Base-by-base conservation (phyloP, 2,329 filamentous ascomycete genomes). In the Penicillium crustosum region DNA sequence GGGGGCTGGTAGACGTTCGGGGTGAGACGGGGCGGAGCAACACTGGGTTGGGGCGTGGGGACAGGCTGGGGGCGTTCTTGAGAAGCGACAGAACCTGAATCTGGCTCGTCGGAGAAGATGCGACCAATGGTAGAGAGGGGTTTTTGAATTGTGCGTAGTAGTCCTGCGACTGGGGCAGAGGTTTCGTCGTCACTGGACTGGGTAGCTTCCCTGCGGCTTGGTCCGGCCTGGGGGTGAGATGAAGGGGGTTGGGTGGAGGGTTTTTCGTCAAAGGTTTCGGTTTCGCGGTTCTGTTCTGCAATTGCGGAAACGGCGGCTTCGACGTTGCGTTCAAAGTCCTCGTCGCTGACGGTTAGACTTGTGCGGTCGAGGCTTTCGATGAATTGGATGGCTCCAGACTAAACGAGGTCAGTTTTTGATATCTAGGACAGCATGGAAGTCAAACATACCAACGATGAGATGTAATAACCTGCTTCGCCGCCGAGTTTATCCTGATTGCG, bases 401-500 rank as follows among this genome's bases (percentile, higher is more conserved):
- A 54, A 10, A n/a, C 27, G 6, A 36, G 51, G 55, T 57, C 42
- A 44, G 38, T 57, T 55, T 56, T 60, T 36, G 13, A 8, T 13
- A 19, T 33, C 8, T 39, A 12, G 4, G 17, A 7, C 12, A 36
- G 8, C 25, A 19, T 47, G 21, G 45, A 31, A 45, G 41, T 21
- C 13, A 43, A 47, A 70, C 83, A 69, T 78, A 92, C 89, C 66
- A 99, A 78, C 8, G 94, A 97, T 33, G 93, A 97, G 55, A 99
- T 85, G 75, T 99, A 99, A 76, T 99, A 99, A 13, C 94, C 94
- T 15, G 94, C 93, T 79, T 99, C 94, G n/a, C 94, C 94, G 25
- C 90, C 90, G 1, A 99, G 86, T 74, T 97, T 97, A 53, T 99
- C 94, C 75, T 97, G 94, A 70, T 97, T 97, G 51, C 94, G 87